Percentiles rank a stretch among this genome's conserved stretches.
phyloP scores from a whole-genome alignment of 169 alveolate species.

The Plasmodium knowlesi region DNA sequence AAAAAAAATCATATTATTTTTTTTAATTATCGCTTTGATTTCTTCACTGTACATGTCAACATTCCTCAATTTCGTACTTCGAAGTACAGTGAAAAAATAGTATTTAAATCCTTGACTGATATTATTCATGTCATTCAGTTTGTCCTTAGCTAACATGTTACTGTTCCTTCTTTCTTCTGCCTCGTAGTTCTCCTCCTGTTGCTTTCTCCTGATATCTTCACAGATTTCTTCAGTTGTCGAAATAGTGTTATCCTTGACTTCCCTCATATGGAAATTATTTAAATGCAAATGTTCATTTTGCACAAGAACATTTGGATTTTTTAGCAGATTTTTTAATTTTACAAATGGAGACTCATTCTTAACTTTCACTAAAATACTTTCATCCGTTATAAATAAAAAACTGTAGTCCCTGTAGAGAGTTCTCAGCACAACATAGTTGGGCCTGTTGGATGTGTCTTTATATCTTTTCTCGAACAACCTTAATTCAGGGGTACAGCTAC shows the following conservation, averaged over 20 bases:
- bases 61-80: background rate
- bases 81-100: slow-evolving; percentile 11
- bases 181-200: background rate
- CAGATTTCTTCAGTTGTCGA: background rate
- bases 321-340: slow-evolving; percentile 18
- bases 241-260: background rate
- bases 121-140: background rate
- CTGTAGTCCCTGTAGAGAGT: slow-evolving; percentile 35
- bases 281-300: background rate
- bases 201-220: background rate
- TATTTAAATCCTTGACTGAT: background rate
- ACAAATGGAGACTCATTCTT: background rate
- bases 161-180: background rate
- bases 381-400: slow-evolving; percentile 44
- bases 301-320: background rate
- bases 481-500: slow-evolving; percentile 41
- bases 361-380: slow-evolving; percentile 2
- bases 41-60: slow-evolving; percentile 16
- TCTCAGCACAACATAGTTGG: slow-evolving; percentile 37
- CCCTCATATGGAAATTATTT: background rate
- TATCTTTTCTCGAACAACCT: slow-evolving; percentile 15
- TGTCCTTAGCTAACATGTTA: background rate
- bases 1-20: slow-evolving; percentile 40
- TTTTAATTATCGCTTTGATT: slow-evolving; percentile 14
- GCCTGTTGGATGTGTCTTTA: slow-evolving; percentile 16